phyloP scores from a whole-genome alignment of 225 moss, liverwort and hornwort genomes.

The Neckera pumila region DNA sequence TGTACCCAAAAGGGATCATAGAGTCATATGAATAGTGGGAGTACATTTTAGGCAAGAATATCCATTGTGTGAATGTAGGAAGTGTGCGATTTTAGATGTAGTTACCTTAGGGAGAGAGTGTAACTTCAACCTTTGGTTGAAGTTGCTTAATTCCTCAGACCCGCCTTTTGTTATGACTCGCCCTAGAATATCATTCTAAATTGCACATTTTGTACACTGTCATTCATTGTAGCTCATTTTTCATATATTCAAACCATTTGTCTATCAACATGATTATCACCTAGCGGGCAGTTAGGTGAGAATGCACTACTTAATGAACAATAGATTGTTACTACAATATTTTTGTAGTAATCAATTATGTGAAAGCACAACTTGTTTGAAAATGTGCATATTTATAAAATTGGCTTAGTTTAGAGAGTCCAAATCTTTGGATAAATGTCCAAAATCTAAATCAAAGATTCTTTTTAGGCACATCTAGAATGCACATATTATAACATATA shows the following conservation, averaged over 20 bases:
- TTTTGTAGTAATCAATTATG: background rate
- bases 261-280: too few species aligned
- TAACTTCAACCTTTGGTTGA: too few species aligned
- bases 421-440: background rate
- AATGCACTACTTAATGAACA: background rate
- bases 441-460: background rate
- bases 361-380: background rate
- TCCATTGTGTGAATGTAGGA: too few species aligned
- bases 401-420: background rate
- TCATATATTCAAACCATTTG: background rate
- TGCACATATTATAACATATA: background rate
- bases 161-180: background rate
- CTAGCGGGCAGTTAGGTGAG: fast-evolving
- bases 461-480: background rate
- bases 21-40: too few species aligned
- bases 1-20: too few species aligned
- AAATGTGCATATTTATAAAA: background rate
- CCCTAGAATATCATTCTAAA: background rate
- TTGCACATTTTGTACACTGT: background rate
- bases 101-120: too few species aligned
- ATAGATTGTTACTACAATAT: background rate
- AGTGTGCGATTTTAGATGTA: too few species aligned
- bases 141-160: background rate
- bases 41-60: too few species aligned
- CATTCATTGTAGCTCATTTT: background rate